Evolutionary conservation across 2,329 filamentous ascomycete species (phyloP), one percentile per base, ranked within the genome.

Genomic region (Verticillium zaregamsianum): DNA sequence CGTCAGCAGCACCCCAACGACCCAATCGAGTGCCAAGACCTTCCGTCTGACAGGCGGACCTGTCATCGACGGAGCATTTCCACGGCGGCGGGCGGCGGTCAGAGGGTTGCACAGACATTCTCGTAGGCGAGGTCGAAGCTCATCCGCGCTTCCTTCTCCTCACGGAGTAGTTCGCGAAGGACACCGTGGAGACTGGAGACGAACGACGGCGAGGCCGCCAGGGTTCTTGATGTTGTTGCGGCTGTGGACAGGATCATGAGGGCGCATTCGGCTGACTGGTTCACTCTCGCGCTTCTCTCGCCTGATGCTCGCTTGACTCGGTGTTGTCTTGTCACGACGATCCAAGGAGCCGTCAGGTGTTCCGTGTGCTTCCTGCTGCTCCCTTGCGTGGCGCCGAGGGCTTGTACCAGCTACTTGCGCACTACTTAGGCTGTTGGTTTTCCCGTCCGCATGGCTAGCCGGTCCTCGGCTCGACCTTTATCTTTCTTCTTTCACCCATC

Each of bases 31-130:
- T n/a, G 6, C 23, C 33, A 45, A 32, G 58, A 49, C 57, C 37
- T n/a, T 49, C 58, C 55, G 40, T 55, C 54, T 59, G 61, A 40
- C 40, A 55, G 58, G 49, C 32, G 7, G 55, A 31, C 40, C 40
- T 23, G 40, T 49, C 40, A 23, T 23, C 40, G 8, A n/a, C 40
- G 40, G 40, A 49, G 40, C 20, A 49, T 49, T 49, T 49, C 20
- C 40, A 59, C 25, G 20, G 49, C 32, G 54, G n/a, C 32, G 17
- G 40, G 32, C n/a, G 15, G 12, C 59, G 57, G 63, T 61, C 61
- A 55, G 61, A 64, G 23, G 61, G 63, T 63, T 55, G 57, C 60
- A 59, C 61, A 52, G 61, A 63, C 40, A 49, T 23, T 49, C 40
- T 64, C 58, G 58, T 49, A 55, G n/a, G 45, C 20, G 33, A 49